Evolutionary conservation across 768 basidiomycete genomes (phyloP).

Genomic region (Amanita pallidorosea): DNA sequence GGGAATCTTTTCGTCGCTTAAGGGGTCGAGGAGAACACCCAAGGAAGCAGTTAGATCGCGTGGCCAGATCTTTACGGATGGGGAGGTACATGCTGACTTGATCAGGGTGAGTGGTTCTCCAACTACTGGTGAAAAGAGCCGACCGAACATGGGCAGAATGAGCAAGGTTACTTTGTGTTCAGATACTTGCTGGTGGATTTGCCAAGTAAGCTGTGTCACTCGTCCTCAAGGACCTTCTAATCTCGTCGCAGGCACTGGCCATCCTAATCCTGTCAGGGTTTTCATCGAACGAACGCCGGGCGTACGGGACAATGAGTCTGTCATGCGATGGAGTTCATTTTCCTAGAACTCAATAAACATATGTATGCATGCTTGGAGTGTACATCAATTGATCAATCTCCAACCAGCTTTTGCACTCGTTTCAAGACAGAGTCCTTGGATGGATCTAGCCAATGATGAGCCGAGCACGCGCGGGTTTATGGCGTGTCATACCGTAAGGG

Average conservation of each 20-base stretch:
- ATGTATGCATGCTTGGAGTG: not conserved
- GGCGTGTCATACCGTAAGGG: constrained; percentile 68
- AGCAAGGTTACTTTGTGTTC: constrained; percentile 68
- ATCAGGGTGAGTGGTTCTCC: constrained; percentile 42
- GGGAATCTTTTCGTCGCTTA: constrained; percentile 61
- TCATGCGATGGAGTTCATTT: constrained; percentile 55
- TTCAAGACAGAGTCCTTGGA: constrained; percentile 93
- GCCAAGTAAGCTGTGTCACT: constrained; percentile 44
- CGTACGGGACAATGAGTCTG: constrained; percentile 60
- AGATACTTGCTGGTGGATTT: constrained; percentile 72
- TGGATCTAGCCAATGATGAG: constrained; percentile 49
- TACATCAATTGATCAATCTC: constrained; percentile 34
- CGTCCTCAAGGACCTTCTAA: constrained; percentile 1
- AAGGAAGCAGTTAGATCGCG: constrained; percentile 21
- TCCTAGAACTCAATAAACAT: constrained; percentile 13
- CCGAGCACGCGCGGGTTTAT: not conserved
- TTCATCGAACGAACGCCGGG: constrained; percentile 60
- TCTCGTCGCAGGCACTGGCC: constrained; percentile 44
- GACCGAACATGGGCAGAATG: constrained; percentile 35
- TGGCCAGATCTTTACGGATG: constrained; percentile 50
- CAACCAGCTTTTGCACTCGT: constrained; percentile 92
- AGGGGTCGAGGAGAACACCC: constrained; percentile 22
- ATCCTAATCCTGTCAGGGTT: constrained; percentile 49
- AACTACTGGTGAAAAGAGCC: constrained; percentile 6
- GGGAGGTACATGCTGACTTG: constrained; percentile 74